Conservation (phyloP, 805 yeast species). For the Sungouiozyma intestinalis region DNA sequence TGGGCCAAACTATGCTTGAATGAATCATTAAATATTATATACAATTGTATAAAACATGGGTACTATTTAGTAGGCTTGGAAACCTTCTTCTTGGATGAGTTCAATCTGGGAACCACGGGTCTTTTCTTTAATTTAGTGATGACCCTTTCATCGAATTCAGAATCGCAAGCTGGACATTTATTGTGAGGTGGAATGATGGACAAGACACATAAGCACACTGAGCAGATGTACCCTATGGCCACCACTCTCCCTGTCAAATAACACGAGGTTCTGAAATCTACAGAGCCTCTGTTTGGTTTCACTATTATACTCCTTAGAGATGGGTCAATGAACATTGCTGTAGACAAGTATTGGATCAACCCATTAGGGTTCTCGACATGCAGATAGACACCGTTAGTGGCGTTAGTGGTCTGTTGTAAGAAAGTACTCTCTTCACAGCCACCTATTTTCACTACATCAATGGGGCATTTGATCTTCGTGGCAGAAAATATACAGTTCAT, state of each 20-base stretch:
- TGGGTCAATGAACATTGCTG: constrained; percentile 84
- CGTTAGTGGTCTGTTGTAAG: constrained; percentile 91
- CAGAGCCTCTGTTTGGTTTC: constrained; percentile 72
- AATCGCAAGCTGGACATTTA: constrained; percentile 79
- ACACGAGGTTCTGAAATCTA: constrained; percentile 92
- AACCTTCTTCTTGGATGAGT: constrained; percentile 7
- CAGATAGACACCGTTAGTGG: constrained; percentile 84
- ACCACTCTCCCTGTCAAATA: constrained; percentile 83
- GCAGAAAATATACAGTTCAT: constrained; percentile 97
- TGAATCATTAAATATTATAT: background rate
- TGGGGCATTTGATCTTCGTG: constrained; percentile 79
- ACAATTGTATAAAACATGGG: background rate
- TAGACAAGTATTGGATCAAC: constrained; percentile 66
- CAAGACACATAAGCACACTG: constrained; percentile 77
- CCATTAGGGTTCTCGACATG: constrained; percentile 60
- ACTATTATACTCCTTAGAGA: constrained; percentile 64
- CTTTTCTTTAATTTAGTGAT: constrained; percentile 45
- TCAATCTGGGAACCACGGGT: constrained; percentile 14
- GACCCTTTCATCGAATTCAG: constrained; percentile 58
- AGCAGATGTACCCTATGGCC: constrained; percentile 89
- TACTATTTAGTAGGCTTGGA: constrained; percentile 1
- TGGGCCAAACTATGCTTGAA: background rate
- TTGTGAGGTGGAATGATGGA: constrained; percentile 57
- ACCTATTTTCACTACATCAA: constrained; percentile 77
- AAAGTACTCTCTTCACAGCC: constrained; percentile 52